phyloP scores from a whole-genome alignment of 495 filamentous ascomycete species.

The Thermochaetoides thermophila region DNA sequence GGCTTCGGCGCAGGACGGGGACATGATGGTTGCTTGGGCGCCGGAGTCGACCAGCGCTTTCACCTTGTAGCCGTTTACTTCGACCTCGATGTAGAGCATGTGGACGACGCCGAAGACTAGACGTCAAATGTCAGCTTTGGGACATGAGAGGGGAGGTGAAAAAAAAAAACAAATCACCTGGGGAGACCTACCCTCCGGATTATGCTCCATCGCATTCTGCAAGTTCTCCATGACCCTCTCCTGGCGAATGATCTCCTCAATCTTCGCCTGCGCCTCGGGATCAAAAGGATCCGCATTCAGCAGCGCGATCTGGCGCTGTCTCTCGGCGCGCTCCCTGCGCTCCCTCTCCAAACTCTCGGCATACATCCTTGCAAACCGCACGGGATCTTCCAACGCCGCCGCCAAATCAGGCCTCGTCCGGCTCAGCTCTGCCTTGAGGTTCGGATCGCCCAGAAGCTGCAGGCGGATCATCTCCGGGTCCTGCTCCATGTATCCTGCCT shows the following conservation, averaged over 20 bases:
- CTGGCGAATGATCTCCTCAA: slow-evolving; percentile 92
- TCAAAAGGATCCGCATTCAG: slow-evolving; percentile 90
- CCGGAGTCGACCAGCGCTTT: slow-evolving; percentile 98
- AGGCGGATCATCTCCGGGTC: slow-evolving; percentile 75
- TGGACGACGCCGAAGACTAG: slow-evolving; percentile 83
- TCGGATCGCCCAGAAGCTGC: slow-evolving; percentile 67
- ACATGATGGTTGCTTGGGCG: slow-evolving; percentile 98
- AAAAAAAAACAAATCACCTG: too few relatives aligned
- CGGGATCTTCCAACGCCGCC: slow-evolving; percentile 60
- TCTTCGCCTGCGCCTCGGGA: slow-evolving; percentile 74
- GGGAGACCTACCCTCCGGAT: slow-evolving; percentile 71
- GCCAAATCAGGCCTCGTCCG: slow-evolving; percentile 60
- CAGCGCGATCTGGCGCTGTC: slow-evolving; percentile 58
- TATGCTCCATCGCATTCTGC: slow-evolving; percentile 89
- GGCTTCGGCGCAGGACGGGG: slow-evolving; percentile 70
- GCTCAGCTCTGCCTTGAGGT: slow-evolving; percentile 49
- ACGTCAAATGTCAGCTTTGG: neutral
- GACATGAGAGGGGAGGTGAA: neutral
- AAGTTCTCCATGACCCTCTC: slow-evolving; percentile 87
- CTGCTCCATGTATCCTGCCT: slow-evolving; percentile 18
- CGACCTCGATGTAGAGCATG: slow-evolving; percentile 91
- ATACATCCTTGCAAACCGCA: slow-evolving; percentile 56
- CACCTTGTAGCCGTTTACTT: slow-evolving; percentile 81
- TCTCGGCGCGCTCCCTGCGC: slow-evolving; percentile 51
- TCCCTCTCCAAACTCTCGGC: slow-evolving; percentile 50